Percentiles rank a stretch among this genome's conserved stretches.
Conservation (phyloP, 106 monocot genomes). For the Triglochin maritima region DNA sequence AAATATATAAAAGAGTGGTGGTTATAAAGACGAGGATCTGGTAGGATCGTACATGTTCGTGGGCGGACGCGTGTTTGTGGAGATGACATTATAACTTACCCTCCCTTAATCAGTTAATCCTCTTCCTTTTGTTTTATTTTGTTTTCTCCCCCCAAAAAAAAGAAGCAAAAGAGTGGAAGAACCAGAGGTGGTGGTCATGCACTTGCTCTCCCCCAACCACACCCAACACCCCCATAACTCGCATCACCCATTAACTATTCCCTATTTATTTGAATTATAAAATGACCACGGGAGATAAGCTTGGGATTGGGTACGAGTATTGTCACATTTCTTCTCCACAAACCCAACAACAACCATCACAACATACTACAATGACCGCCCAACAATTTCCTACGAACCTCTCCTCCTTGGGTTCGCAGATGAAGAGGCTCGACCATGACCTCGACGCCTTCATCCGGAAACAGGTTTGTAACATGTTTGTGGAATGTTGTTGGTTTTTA, state of each 20-base stretch:
- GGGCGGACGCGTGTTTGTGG: constrained; percentile 14
- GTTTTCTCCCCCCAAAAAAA: background rate
- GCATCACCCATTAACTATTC: background rate
- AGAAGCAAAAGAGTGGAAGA: background rate
- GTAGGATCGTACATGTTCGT: background rate
- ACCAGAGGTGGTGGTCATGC: constrained; percentile 6
- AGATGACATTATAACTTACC: constrained; percentile 9
- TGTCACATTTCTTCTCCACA: too few relatives aligned
- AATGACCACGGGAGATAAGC: too few relatives aligned
- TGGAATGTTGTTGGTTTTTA: too few relatives aligned
- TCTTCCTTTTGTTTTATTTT: background rate
- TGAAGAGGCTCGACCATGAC: too few relatives aligned
- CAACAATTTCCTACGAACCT: too few relatives aligned
- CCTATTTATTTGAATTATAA: background rate
- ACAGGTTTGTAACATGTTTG: too few relatives aligned
- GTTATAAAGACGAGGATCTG: background rate
- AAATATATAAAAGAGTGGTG: background rate
- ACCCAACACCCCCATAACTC: background rate
- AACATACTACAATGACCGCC: too few relatives aligned
- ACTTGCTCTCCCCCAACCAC: constrained; percentile 12
- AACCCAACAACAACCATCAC: too few relatives aligned
- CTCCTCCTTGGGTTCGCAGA: too few relatives aligned
- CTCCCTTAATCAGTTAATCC: background rate
- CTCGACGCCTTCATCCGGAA: too few relatives aligned
- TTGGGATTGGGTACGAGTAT: too few relatives aligned